Evolutionary conservation across 2,329 filamentous ascomycete species (phyloP).

Genomic region (Escovopsis weberi): DNA sequence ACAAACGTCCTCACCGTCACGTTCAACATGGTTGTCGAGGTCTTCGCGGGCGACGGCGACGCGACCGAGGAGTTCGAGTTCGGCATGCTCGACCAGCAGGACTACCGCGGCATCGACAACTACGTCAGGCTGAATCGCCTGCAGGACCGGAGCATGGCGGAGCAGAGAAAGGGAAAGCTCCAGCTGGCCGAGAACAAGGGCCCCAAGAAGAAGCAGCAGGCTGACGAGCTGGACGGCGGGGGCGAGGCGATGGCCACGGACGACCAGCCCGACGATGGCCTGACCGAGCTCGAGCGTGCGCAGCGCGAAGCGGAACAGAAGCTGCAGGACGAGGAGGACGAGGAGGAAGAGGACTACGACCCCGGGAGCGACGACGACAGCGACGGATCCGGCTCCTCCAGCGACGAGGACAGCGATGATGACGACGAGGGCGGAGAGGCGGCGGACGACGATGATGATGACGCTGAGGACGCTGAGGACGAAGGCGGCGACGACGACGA

Average conservation of each 20-base stretch:
- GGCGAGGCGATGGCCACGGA: constrained; percentile 18
- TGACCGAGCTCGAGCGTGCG: constrained; percentile 36
- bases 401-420: constrained; percentile 38
- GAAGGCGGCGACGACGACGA: constrained; percentile 16
- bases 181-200: constrained; percentile 45
- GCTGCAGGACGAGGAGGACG: constrained; percentile 46
- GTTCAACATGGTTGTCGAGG: constrained; percentile 52
- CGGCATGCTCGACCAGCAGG: constrained; percentile 54
- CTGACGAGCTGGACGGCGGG: constrained; percentile 22
- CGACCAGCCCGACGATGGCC: constrained; percentile 22
- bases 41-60: constrained; percentile 33
- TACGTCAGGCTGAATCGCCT: constrained; percentile 47
- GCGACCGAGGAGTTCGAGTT: constrained; percentile 50
- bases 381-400: constrained; percentile 37
- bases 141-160: constrained; percentile 54
- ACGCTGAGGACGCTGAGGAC: constrained; percentile 22
- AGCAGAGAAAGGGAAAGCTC: constrained; percentile 49
- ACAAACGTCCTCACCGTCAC: constrained; percentile 53
- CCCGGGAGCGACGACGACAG: constrained; percentile 46
- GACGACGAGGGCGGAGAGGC: constrained; percentile 31
- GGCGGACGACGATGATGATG: constrained; percentile 24
- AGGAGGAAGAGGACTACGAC: constrained; percentile 52
- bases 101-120: constrained; percentile 49
- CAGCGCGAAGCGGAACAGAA: constrained; percentile 36
- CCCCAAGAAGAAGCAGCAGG: constrained; percentile 24